Conservation (phyloP, 2,329 filamentous ascomycete species). For the Epichloe glyceriae region DNA sequence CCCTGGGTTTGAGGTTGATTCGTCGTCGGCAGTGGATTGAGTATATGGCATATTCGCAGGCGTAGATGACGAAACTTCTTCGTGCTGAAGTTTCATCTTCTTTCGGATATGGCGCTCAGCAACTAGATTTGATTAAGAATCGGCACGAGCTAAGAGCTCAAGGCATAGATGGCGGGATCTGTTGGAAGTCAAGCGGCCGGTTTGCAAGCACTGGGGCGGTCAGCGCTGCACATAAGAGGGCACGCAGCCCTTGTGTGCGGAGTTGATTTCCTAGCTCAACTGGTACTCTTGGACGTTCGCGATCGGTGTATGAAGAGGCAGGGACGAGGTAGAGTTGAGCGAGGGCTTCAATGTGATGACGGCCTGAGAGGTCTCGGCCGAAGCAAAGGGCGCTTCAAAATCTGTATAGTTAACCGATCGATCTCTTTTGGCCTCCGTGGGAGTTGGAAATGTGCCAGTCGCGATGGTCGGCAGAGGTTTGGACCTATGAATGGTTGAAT, state of each 20-base stretch:
- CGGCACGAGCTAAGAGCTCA: conserved; percentile 6
- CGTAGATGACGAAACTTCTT: conserved; percentile 14
- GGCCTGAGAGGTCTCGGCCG: not conserved
- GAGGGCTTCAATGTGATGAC: not conserved
- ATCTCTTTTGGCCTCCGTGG: not conserved
- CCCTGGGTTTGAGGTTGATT: not conserved
- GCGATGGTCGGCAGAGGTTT: not conserved
- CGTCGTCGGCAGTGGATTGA: not conserved
- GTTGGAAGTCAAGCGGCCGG: not conserved
- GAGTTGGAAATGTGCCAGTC: not conserved
- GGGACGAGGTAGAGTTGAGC: not conserved
- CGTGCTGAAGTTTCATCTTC: not conserved
- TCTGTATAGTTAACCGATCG: not conserved
- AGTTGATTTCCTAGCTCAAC: not conserved
- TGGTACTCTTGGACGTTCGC: not conserved
- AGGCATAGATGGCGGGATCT: conserved; percentile 11
- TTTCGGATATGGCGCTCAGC: not conserved
- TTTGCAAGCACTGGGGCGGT: not conserved
- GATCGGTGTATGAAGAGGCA: not conserved
- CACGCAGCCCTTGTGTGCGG: conserved; percentile 4
- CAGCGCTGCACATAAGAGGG: conserved; percentile 5
- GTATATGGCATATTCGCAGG: conserved; percentile 15
- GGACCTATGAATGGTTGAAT: not conserved
- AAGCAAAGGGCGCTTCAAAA: not conserved
- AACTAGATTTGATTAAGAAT: not conserved